A percentile compares a stretch with the other conserved stretches of the same genome.
Evolutionary conservation across 352 stramenopile species (phyloP).

Genomic region (Phytophthora lateralis): DNA sequence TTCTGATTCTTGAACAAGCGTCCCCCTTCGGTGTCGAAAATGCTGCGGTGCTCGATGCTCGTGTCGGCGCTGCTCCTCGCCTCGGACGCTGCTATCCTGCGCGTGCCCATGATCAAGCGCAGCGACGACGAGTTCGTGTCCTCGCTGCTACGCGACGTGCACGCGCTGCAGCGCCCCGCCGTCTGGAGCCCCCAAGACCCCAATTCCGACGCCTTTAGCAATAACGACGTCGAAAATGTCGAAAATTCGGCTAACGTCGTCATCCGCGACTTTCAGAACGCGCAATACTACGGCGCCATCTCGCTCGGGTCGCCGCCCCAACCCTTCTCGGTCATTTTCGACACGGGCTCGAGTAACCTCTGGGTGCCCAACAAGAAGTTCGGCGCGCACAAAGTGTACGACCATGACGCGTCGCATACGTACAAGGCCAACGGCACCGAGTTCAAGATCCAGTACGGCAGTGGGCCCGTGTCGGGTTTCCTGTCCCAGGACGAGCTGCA

Average conservation of each 20-base stretch:
- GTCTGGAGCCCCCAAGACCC: constrained; percentile 50
- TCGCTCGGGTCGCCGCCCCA: constrained; percentile 92
- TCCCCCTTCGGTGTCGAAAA: constrained; percentile 4
- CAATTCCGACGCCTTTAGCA: constrained; percentile 16
- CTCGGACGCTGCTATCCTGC: constrained; percentile 45
- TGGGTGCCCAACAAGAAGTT: constrained; percentile 93
- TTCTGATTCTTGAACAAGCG: too few species aligned
- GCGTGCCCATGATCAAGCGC: constrained; percentile 76
- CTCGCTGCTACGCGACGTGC: constrained; percentile 57
- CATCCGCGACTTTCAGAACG: constrained; percentile 94
- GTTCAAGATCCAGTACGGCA: constrained; percentile 97
- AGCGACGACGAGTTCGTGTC: constrained; percentile 65
- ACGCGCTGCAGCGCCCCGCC: constrained; percentile 37
- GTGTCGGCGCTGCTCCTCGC: constrained; percentile 25
- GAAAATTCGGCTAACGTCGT: constrained; percentile 46
- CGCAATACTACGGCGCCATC: constrained; percentile 95
- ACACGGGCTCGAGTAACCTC: constrained; percentile 97
- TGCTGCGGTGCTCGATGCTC: constrained; percentile 33
- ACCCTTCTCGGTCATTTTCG: constrained; percentile 95
- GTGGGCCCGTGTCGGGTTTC: constrained; percentile 91
- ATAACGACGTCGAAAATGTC: neutral
- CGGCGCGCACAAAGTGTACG: constrained; percentile 84
- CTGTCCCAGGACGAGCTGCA: constrained; percentile 90
- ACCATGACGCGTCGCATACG: constrained; percentile 82
- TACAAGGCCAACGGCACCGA: constrained; percentile 92